Base-by-base conservation (phyloP, 306 rosid genomes). In the Alnus rubra region DNA sequence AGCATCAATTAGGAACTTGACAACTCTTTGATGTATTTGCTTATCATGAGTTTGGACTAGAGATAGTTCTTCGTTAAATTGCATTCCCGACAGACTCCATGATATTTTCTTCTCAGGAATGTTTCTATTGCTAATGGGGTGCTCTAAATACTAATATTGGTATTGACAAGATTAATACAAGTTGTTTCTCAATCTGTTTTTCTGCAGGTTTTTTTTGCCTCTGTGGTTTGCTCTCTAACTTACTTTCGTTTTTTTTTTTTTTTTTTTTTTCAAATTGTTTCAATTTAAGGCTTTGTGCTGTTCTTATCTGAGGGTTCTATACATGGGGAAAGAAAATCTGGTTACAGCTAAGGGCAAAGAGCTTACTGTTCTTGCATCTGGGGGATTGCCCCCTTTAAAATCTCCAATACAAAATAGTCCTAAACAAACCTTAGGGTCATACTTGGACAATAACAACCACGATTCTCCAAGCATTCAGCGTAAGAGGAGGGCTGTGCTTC, bases 401-500 rank as follows among this genome's bases (percentile, higher is more conserved):
- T 84, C 45, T 54, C 63, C 75, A 59, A n/a, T 84, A 55, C 84
- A 81, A 30, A 80, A 69, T 74, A 84, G 33, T 67, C 88, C 82
- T 79, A 87, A 80, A 85, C 90, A 44, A 70, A 78, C 74, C 77
- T 51, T 72, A 28, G 82, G 37, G 37, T 33, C 37, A 33, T 33
- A 78, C 23, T 47, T 59, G 7, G 88, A 83, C 23, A 76, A 78
- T 79, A 85, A 82, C 55, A 76, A 19, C 44, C 75, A 33, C 35
- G 28, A 74, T 73, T 67, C 78, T 69, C 77, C 83, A 37, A 89
- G 28, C 82, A 45, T 79, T 74, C 90, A 75, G 73, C 69, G n/a
- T n/a, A 92, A 92, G 79, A 88, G 82, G 87, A 91, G 92, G 84
- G 86, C 74, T 44, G 91, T 86, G 76, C 87, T 94, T 87, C 89